Base-by-base conservation (phyloP, 2,329 filamentous ascomycete species). In the Xylaria multiplex region DNA sequence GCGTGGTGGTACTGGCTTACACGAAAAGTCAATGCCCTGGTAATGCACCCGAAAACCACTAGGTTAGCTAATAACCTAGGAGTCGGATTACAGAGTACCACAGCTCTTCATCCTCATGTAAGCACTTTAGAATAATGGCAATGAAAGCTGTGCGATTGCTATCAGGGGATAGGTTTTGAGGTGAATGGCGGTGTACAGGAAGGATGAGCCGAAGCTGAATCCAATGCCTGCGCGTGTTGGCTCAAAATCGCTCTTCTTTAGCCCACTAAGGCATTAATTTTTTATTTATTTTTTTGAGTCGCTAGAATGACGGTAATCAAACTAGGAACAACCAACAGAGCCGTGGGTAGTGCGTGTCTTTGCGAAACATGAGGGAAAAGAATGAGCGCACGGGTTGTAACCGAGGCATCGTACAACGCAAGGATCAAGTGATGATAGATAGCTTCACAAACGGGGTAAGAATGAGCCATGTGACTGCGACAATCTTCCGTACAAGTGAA, bases 401-500 rank as follows among this genome's bases (percentile, higher is more conserved):
- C 67, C 67, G 67, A 69, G 64, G 61, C 37, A 67, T 53, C 42
- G 64, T 67, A 40, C 62, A 62, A 69, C 62, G 42, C 59, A 61
- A 62, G 61, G 58, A 67, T 69, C 65, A 67, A 65, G 62, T 69
- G 67, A 67, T 63, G 65, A 48, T 57, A 30, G 53, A 65, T 63
- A 32, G 37, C 40, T 61, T 67, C 19, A 50, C n/a, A 53, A 58
- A 66, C 63, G 57, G 62, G 62, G 66, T 60, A 63, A 53, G 56
- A 42, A 55, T 53, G 59, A 54, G 54, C 67, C 67, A 69, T 69
- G 68, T 69, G 68, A 69, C 68, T 59, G 48, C 37, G 46, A 45
- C 52, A 56, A 59, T 67, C 61, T 65, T 57, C 59, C 52, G 65
- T 48, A 57, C 53, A 65, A 67, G 67, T 69, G 67, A 65, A 67